Conservation (phyloP, 306 rosid genomes). For the Vachellia pachyceras region DNA sequence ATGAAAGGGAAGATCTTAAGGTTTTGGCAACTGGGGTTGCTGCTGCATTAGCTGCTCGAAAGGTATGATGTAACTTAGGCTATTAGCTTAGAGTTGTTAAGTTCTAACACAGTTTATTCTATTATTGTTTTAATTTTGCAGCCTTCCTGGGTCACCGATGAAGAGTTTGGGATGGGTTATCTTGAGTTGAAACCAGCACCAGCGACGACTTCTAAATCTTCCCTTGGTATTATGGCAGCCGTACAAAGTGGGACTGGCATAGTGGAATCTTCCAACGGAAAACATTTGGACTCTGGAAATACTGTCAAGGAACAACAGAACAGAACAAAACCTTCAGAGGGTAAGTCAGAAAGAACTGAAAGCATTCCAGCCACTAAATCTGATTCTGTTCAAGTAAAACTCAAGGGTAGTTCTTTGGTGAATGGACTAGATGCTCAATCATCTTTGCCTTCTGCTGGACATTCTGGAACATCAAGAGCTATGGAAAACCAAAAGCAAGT, state of each 20-base stretch:
- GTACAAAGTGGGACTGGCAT: constrained; percentile 56
- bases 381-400: constrained; percentile 73
- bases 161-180: constrained; percentile 94
- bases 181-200: constrained; percentile 82
- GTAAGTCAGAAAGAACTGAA: constrained; percentile 71
- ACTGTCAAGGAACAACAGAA: constrained; percentile 64
- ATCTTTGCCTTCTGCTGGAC: constrained; percentile 54
- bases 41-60: constrained; percentile 96
- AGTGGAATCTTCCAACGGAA: constrained; percentile 68
- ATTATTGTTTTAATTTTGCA: constrained; percentile 42
- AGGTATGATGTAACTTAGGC: constrained; percentile 56
- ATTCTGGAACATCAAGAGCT: constrained; percentile 70
- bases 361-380: constrained; percentile 54
- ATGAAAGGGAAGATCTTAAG: constrained; percentile 98
- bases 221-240: constrained; percentile 58
- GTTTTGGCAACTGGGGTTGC: constrained; percentile 97
- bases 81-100: constrained; percentile 19
- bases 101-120: background rate
- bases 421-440: constrained; percentile 81
- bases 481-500: constrained; percentile 67
- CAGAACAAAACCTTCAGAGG: constrained; percentile 63
- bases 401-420: constrained; percentile 56
- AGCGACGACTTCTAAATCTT: constrained; percentile 64
- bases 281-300: constrained; percentile 60
- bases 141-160: constrained; percentile 97